phyloP scores from a whole-genome alignment of 352 stramenopile species.

The Phytophthora litchii region DNA sequence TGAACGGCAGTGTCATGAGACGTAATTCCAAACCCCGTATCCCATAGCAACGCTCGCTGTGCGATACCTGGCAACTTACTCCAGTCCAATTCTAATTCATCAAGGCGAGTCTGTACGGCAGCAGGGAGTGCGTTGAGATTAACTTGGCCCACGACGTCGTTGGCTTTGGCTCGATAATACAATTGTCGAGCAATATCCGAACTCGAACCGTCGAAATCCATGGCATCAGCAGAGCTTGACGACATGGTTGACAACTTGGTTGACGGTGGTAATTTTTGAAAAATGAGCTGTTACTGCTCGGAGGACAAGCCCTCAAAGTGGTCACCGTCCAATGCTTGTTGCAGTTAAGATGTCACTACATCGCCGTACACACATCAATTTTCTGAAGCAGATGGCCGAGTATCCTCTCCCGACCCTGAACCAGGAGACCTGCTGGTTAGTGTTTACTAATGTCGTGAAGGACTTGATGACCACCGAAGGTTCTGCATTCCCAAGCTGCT shows the following conservation, averaged over 20 bases:
- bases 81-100: conserved; percentile 15
- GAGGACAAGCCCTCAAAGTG: too few relatives aligned
- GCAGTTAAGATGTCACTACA: too few relatives aligned
- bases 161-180: conserved; percentile 16
- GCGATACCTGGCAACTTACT: conserved; percentile 22
- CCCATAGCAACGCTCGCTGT: conserved; percentile 39
- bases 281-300: too few relatives aligned
- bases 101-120: conserved; percentile 9
- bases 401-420: too few relatives aligned
- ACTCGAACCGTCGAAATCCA: conserved; percentile 33
- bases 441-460: neutral
- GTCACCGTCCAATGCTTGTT: too few relatives aligned
- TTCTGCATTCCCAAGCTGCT: too few relatives aligned
- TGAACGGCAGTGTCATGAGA: conserved; percentile 6
- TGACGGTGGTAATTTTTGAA: too few relatives aligned
- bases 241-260: neutral
- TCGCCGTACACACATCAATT: too few relatives aligned
- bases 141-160: conserved; percentile 2
- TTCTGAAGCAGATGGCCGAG: too few relatives aligned
- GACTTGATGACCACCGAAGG: neutral
- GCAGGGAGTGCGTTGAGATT: conserved; percentile 3
- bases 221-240: conserved; percentile 3
- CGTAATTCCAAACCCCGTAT: conserved; percentile 29
- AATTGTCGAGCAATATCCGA: conserved; percentile 40
- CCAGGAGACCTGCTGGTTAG: too few relatives aligned